Conservation (phyloP, 495 filamentous ascomycete genomes). For the Talaromyces thailandensis region DNA sequence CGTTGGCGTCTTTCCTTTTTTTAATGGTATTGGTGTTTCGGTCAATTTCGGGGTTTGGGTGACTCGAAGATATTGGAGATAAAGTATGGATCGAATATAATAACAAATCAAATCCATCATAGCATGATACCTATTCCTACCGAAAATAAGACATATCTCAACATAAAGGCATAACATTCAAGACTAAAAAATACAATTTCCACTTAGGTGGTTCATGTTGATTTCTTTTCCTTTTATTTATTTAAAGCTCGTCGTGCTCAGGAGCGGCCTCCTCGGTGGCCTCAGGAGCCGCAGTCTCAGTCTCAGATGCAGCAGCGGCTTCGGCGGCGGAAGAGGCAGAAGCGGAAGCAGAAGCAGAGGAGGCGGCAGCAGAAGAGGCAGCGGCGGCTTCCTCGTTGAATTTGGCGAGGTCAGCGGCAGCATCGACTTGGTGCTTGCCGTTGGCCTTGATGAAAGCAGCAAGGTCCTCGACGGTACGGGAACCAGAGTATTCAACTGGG, state of each 20-base stretch:
- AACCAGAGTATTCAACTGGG: conserved; percentile 79
- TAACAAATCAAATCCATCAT: neutral
- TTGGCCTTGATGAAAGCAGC: conserved; percentile 91
- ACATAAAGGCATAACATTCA: conserved; percentile 8
- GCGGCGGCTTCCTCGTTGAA: conserved; percentile 22
- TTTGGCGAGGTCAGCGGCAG: conserved; percentile 36
- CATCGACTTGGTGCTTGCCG: conserved; percentile 77
- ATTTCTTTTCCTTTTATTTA: neutral
- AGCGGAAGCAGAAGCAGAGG: conserved; percentile 12
- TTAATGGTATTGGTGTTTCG: neutral
- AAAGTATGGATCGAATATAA: neutral
- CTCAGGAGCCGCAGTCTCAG: conserved; percentile 12
- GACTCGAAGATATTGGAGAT: neutral
- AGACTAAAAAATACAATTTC: conserved; percentile 8
- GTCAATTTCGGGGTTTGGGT: neutral
- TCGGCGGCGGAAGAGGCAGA: conserved; percentile 16
- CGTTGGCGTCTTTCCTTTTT: neutral
- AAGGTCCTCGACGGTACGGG: conserved; percentile 88
- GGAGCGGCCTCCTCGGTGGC: conserved; percentile 16
- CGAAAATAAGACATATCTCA: neutral
- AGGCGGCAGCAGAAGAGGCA: conserved; percentile 13
- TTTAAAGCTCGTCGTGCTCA: conserved; percentile 36
- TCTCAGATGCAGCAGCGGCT: conserved; percentile 17
- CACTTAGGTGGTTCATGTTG: neutral
- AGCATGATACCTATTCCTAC: neutral